Evolutionary conservation across 1,284 basidiomycete genomes (phyloP).

Genomic region (Malassezia sympodialis): DNA sequence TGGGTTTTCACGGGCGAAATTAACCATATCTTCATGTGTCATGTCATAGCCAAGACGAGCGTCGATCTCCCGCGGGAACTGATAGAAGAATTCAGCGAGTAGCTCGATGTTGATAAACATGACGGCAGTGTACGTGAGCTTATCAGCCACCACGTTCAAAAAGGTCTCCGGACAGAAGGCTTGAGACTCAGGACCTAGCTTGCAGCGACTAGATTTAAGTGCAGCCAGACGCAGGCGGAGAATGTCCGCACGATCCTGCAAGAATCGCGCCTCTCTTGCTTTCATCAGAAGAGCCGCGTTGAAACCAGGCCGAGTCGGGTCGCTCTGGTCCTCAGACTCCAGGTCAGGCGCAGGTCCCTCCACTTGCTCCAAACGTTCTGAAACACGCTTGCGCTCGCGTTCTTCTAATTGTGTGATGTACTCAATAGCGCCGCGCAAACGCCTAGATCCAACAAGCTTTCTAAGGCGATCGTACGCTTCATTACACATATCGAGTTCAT

Average conservation of each 20-base stretch:
- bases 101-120: constrained; percentile 92
- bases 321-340: constrained; percentile 49
- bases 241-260: constrained; percentile 67
- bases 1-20: constrained; percentile 91
- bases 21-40: constrained; percentile 69
- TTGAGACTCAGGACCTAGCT: constrained; percentile 70
- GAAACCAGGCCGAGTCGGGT: constrained; percentile 55
- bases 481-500: constrained; percentile 75
- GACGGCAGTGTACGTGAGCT: constrained; percentile 85
- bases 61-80: constrained; percentile 96
- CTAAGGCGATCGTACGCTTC: constrained; percentile 72
- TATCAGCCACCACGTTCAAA: constrained; percentile 89
- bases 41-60: constrained; percentile 84
- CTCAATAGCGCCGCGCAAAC: constrained; percentile 65
- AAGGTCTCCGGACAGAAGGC: constrained; percentile 92
- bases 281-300: constrained; percentile 57
- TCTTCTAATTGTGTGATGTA: constrained; percentile 78
- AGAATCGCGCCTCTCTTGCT: constrained; percentile 85
- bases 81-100: constrained; percentile 95
- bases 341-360: not conserved
- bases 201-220: constrained; percentile 77
- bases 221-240: constrained; percentile 74
- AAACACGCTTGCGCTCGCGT: constrained; percentile 60
- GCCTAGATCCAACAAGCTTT: constrained; percentile 71
- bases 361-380: constrained; percentile 32